phyloP scores from a whole-genome alignment of 495 filamentous ascomycete species.

The Choiromyces venosus region DNA sequence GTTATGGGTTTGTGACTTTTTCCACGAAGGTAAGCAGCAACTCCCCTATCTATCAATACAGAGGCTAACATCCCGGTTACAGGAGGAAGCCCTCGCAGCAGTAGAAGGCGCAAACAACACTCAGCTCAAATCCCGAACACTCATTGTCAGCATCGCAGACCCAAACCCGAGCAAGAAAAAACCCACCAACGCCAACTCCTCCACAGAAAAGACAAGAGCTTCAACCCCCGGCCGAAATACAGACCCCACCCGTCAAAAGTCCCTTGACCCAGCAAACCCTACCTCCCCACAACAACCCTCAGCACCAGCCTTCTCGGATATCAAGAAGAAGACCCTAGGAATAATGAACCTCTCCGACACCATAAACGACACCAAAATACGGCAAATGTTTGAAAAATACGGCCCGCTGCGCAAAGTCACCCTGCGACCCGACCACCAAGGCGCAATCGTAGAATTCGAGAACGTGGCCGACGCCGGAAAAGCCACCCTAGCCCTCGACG shows the following conservation, averaged over 20 bases:
- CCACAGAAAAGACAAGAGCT: conserved; percentile 9
- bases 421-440: conserved; percentile 70
- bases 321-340: conserved; percentile 54
- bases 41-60: conserved; percentile 23
- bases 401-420: conserved; percentile 60
- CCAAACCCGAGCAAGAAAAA: conserved; percentile 36
- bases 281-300: conserved; percentile 10
- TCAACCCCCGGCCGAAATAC: conserved; percentile 21
- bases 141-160: conserved; percentile 62
- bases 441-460: conserved; percentile 79
- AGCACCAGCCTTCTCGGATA: conserved; percentile 44
- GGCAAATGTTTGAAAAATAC: conserved; percentile 59
- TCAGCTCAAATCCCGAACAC: conserved; percentile 60
- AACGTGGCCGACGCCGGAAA: conserved; percentile 66
- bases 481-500: conserved; percentile 68
- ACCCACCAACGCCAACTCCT: conserved; percentile 27
- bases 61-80: conserved; percentile 26
- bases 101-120: conserved; percentile 61
- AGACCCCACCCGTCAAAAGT: conserved; percentile 14
- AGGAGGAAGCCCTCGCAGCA: conserved; percentile 62
- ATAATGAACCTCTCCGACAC: conserved; percentile 66
- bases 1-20: conserved; percentile 73
- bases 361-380: conserved; percentile 64
- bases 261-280: conserved; percentile 35
- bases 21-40: conserved; percentile 52